Base-by-base conservation (phyloP, 2,329 filamentous ascomycete genomes). In the Eurotiales sp. region DNA sequence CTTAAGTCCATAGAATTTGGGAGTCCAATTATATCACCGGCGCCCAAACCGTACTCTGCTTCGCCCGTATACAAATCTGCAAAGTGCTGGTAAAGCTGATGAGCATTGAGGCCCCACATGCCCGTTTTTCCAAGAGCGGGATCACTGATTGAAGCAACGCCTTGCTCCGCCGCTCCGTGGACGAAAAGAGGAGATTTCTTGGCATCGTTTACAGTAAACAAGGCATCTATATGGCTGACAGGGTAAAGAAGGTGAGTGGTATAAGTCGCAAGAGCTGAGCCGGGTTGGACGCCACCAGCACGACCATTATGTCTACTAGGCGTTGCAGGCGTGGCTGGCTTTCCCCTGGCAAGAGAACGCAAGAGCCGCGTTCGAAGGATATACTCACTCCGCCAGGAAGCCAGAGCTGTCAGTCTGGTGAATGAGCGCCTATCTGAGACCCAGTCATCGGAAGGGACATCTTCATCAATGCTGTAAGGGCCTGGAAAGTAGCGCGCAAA, bases 351-450 rank as follows among this genome's bases (percentile, higher is more conserved):
- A 52, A 97, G 76, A 55, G 88, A 93, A 40, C 90, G 83, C 47
- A 97, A 74, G 46, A 97, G 79, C 42, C 89, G 82, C 2, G 90
- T 96, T 42, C 93, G 82, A 51, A 96, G 73, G 43, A 97, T 86
- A 63, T 97, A 99, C 69, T 99, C 93, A 69, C 89, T 96, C 59
- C 92, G 83, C 92, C 93, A 97, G 8, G 91, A 93, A n/a, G 90
- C 87, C 55, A 91, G 73, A 3, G 84, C 79, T 8, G 88, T 95
- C 50, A 99, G 78, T 39, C 91, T 84, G 14, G 88, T 83, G 63
- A 97, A 99, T 57, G 83, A 81, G 40, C 90, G 87, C 59, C 82
- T 81, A 63, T 93, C 87, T 1, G 87, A 86, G 23, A 82, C 81
- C 40, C 90, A 74, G 50, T 68, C 69, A 61, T 82, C 83, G 49